Percentiles rank a stretch among this genome's conserved stretches.
These are phyloP conservation scores for Linaria vulgaris DNA, from an alignment of 257 asterid species.

Conservation along the genomic window DNA sequence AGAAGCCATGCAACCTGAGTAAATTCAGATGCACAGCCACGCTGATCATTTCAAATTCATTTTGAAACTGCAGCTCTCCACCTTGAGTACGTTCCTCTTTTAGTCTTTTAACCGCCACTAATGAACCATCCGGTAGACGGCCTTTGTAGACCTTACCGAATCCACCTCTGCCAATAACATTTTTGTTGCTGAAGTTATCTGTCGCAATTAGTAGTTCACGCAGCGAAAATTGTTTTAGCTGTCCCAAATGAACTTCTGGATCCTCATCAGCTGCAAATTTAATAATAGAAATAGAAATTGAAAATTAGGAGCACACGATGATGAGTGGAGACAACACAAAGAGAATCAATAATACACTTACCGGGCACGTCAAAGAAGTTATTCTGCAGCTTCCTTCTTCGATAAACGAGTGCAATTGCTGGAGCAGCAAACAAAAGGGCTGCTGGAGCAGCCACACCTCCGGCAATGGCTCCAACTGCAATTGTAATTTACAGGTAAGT, in stretches of 20 bases:
- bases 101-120: slow-evolving; percentile 86
- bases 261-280: slow-evolving; percentile 81
- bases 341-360: slow-evolving; percentile 35
- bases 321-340: slow-evolving; percentile 13
- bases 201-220: slow-evolving; percentile 86
- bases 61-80: slow-evolving; percentile 87
- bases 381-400: slow-evolving; percentile 77
- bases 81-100: slow-evolving; percentile 87
- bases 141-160: slow-evolving; percentile 94
- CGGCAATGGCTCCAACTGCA: slow-evolving; percentile 77
- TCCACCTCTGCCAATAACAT: slow-evolving; percentile 87
- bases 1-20: slow-evolving; percentile 84
- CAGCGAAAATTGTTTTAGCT: slow-evolving; percentile 78
- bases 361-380: slow-evolving; percentile 95
- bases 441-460: slow-evolving; percentile 91
- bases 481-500: slow-evolving; percentile 17
- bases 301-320: not conserved
- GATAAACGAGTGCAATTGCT: slow-evolving; percentile 68
- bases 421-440: slow-evolving; percentile 88
- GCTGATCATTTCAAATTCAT: slow-evolving; percentile 93
- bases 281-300: slow-evolving; percentile 22
- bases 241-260: slow-evolving; percentile 75
- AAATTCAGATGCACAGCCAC: slow-evolving; percentile 90
- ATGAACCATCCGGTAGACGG: slow-evolving; percentile 74
- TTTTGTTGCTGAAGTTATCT: slow-evolving; percentile 65